Base-by-base conservation (phyloP, 2,329 filamentous ascomycete genomes). In the Aulographum hederae region DNA sequence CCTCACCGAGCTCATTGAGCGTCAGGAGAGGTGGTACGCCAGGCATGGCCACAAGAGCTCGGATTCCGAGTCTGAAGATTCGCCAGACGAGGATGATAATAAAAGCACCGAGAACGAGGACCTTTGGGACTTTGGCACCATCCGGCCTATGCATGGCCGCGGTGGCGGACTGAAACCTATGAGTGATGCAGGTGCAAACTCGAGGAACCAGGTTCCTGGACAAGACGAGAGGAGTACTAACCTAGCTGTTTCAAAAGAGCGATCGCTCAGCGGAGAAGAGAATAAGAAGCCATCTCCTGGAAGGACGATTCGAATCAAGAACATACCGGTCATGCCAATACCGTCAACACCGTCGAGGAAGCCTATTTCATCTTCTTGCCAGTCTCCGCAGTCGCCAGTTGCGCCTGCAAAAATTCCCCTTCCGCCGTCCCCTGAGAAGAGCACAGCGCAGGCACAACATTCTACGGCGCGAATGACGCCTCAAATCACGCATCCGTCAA, bases 111-210 rank as follows among this genome's bases (percentile, higher is more conserved):
- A 74, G 35, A 67, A 78, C 20, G 81, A 94, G 50, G 89, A 95
- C 51, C 71, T 95, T 48, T 98, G 89, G 89, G 89, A 98, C 52
- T 98, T 98, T 59, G 89, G 89, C 27, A 98, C 89, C 0, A 81
- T 98, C 32, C 69, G 85, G 34, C 74, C 91, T 4, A 73, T 76
- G n/a, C 69, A 67, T 19, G 71, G 39, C 23, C 38, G 47, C 37
- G 65, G 64, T 18, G 47, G 69, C 28, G 75, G 75, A 3, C 58
- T 80, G 30, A 66, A 77, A 41, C 63, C 73, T 0, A 72, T 93
- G 73, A 84, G 80, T 41, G 80, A 85, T 37, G 76, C 78, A 19
- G 77, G 76, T 10, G 74, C 78, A 13, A 93, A 93, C 49, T 70
- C 78, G 13, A 68, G 84, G 35, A 57, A 53, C 28, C 42, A 39